Conservation (phyloP, 1,139 yeast species). For the Hemisphaericaspora subhashii region DNA sequence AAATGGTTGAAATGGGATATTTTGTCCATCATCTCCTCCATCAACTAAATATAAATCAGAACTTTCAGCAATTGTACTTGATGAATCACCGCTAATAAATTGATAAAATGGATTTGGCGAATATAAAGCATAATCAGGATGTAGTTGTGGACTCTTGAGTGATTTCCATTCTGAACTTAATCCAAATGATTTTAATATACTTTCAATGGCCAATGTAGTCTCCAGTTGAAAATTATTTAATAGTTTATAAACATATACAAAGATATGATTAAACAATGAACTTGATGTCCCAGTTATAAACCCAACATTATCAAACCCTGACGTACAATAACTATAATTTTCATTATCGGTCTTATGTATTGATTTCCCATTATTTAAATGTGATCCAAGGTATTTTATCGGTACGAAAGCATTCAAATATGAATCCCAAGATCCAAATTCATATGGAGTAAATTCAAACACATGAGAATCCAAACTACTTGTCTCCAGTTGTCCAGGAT, state of each 20-base stretch:
- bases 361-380: constrained; percentile 33
- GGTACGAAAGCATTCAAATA: constrained; percentile 52
- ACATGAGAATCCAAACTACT: constrained; percentile 30
- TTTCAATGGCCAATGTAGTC: constrained; percentile 40
- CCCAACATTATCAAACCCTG: constrained; percentile 71
- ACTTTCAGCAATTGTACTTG: constrained; percentile 15
- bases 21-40: constrained; percentile 49
- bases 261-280: constrained; percentile 60
- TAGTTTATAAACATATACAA: constrained; percentile 46
- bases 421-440: constrained; percentile 69
- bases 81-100: constrained; percentile 7
- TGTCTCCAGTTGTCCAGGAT: constrained; percentile 20
- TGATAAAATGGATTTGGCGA: constrained; percentile 75
- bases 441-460: constrained; percentile 63
- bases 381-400: constrained; percentile 54
- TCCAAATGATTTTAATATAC: constrained; percentile 50
- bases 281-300: constrained; percentile 75
- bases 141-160: constrained; percentile 25
- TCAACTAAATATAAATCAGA: constrained; percentile 36
- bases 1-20: constrained; percentile 43
- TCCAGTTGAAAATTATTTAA: constrained; percentile 40
- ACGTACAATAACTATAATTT: constrained; percentile 43
- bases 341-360: constrained; percentile 18
- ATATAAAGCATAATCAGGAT: constrained; percentile 69
- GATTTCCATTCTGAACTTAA: constrained; percentile 28